phyloP scores from a whole-genome alignment of 2,329 filamentous ascomycete genomes.

The Beauveria bassiana region DNA sequence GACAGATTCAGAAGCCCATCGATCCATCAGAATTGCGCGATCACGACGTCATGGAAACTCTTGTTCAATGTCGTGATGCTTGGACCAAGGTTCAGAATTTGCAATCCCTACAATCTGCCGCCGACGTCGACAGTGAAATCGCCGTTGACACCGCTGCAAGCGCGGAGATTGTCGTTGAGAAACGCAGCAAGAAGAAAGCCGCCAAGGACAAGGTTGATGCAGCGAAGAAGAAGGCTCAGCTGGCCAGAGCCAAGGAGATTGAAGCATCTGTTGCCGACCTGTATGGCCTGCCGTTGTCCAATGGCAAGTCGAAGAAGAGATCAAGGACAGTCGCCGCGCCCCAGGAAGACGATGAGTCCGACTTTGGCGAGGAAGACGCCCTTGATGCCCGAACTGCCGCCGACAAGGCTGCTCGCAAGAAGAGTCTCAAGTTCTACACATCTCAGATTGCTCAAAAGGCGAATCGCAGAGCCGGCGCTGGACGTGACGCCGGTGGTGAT shows the following conservation, averaged over 20 bases:
- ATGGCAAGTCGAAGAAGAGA: constrained; percentile 32
- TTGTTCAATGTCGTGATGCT: constrained; percentile 70
- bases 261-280: constrained; percentile 65
- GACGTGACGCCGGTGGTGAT: constrained; percentile 69
- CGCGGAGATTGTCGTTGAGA: constrained; percentile 7
- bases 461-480: constrained; percentile 70
- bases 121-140: constrained; percentile 29
- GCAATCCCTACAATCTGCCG: constrained; percentile 36
- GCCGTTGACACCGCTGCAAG: constrained; percentile 16
- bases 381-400: constrained; percentile 72
- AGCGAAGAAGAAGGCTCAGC: constrained; percentile 33
- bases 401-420: constrained; percentile 85
- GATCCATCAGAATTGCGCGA: constrained; percentile 75
- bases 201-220: constrained; percentile 29
- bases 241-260: constrained; percentile 50
- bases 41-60: constrained; percentile 81
- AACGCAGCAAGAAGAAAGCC: constrained; percentile 24
- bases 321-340: constrained; percentile 26
- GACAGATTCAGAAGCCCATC: constrained; percentile 49
- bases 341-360: constrained; percentile 59
- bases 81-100: constrained; percentile 71
- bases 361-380: constrained; percentile 84
- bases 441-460: constrained; percentile 94
- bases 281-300: constrained; percentile 48
- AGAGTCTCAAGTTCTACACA: constrained; percentile 93